phyloP scores from a whole-genome alignment of 768 basidiomycete genomes.

The Rickenella mellea region DNA sequence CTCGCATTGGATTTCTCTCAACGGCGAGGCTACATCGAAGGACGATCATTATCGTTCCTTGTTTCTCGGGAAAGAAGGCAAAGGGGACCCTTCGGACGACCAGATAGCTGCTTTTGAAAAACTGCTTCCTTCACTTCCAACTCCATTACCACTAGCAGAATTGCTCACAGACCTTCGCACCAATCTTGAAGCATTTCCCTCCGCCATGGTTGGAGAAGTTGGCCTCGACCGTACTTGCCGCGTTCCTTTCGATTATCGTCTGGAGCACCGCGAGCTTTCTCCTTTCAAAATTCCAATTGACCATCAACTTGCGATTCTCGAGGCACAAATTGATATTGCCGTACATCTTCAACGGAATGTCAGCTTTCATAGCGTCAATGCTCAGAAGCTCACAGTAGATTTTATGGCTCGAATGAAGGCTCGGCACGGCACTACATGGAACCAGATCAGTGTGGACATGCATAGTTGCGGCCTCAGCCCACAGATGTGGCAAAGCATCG shows the following conservation, averaged over 20 bases:
- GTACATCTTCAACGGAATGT: conserved; percentile 69
- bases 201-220: conserved; percentile 87
- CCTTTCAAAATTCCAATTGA: conserved; percentile 69
- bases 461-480: conserved; percentile 85
- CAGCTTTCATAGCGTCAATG: conserved; percentile 83
- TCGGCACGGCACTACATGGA: conserved; percentile 50
- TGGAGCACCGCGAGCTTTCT: conserved; percentile 45
- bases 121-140: conserved; percentile 60
- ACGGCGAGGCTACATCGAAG: conserved; percentile 31
- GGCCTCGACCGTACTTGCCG: conserved; percentile 80
- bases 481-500: conserved; percentile 63
- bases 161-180: conserved; percentile 49
- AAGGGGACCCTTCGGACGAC: conserved; percentile 9
- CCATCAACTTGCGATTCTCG: conserved; percentile 76
- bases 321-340: conserved; percentile 81
- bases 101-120: conserved; percentile 36
- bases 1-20: conserved; percentile 60
- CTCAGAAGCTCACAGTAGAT: conserved; percentile 57
- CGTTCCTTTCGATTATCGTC: conserved; percentile 49
- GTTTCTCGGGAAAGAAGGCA: conserved; percentile 36
- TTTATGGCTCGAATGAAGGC: conserved; percentile 50
- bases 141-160: conserved; percentile 54
- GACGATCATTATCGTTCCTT: conserved; percentile 68
- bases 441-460: conserved; percentile 70
- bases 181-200: conserved; percentile 51